A percentile compares a stretch with the other conserved stretches of the same genome.
phyloP scores from a whole-genome alignment of 345 rosid species.

The Aquilaria sinensis region DNA sequence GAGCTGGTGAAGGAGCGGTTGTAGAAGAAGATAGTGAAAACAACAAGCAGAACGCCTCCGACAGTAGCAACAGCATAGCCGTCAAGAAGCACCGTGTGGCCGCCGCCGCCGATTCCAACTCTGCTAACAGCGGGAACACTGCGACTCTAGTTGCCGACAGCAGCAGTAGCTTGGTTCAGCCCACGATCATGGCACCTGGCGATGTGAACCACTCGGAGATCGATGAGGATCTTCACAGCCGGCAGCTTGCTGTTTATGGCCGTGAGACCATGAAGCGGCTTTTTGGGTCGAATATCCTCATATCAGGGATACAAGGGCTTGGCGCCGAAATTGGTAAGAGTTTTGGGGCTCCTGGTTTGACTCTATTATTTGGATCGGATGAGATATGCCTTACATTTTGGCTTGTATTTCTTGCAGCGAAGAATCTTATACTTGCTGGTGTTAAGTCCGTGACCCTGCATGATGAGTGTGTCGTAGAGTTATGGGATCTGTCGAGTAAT shows the following conservation, averaged over 20 bases:
- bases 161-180: constrained; percentile 15
- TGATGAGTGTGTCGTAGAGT: constrained; percentile 73
- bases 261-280: constrained; percentile 97
- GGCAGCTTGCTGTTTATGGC: constrained; percentile 99
- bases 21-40: constrained; percentile 35
- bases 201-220: constrained; percentile 64
- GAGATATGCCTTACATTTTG: neutral
- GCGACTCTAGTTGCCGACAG: constrained; percentile 15
- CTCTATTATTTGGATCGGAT: neutral
- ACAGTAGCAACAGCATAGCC: constrained; percentile 10
- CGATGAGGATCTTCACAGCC: constrained; percentile 97
- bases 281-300: constrained; percentile 80
- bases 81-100: constrained; percentile 54
- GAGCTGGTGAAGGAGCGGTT: constrained; percentile 54
- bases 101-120: constrained; percentile 15
- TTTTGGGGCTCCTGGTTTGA: neutral
- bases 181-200: constrained; percentile 63
- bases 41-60: constrained; percentile 12
- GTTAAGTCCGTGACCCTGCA: constrained; percentile 97
- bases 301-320: constrained; percentile 93
- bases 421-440: constrained; percentile 95
- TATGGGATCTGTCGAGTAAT: constrained; percentile 93
- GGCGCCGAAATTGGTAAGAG: constrained; percentile 91
- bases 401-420: constrained; percentile 45
- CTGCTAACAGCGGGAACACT: constrained; percentile 15